Evolutionary conservation across 2,329 filamentous ascomycete genomes (phyloP).

Genomic region (Waltergamsia citrina): DNA sequence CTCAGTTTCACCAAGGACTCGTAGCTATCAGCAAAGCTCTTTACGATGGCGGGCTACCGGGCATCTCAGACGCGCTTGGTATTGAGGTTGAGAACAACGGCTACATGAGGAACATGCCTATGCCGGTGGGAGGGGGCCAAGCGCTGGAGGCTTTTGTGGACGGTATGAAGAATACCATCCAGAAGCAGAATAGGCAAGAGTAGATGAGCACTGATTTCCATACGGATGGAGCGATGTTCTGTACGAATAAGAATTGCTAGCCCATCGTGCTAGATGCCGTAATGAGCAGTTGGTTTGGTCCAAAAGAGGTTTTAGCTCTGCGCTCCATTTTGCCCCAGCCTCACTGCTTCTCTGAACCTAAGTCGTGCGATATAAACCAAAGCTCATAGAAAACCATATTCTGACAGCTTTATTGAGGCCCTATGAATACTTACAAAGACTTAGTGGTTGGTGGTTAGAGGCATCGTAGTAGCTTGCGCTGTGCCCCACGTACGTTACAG

Average conservation of each 20-base stretch:
- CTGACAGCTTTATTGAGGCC: too few species aligned
- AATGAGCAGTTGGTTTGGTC: neutral
- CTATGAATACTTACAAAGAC: too few species aligned
- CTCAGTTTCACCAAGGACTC: constrained; percentile 83
- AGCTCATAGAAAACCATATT: too few species aligned
- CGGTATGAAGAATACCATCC: constrained; percentile 72
- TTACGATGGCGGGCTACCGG: constrained; percentile 82
- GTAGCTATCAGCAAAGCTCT: constrained; percentile 79
- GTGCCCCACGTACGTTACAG: too few species aligned
- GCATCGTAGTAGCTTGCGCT: too few species aligned
- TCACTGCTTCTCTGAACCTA: too few species aligned
- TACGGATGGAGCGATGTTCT: neutral
- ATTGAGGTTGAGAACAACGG: constrained; percentile 80
- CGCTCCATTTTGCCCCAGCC: too few species aligned
- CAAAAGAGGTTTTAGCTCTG: too few species aligned
- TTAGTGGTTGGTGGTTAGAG: too few species aligned
- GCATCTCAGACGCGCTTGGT: constrained; percentile 75
- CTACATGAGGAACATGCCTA: constrained; percentile 63
- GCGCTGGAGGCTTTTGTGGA: constrained; percentile 88
- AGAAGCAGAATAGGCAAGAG: constrained; percentile 39
- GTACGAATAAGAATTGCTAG: too few species aligned
- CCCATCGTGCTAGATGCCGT: constrained; percentile 3
- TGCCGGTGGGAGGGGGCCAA: constrained; percentile 80
- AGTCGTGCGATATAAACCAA: too few species aligned
- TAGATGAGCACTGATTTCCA: neutral